Conservation (phyloP, 2,329 filamentous ascomycete species). For the Pezicula radicicola region DNA sequence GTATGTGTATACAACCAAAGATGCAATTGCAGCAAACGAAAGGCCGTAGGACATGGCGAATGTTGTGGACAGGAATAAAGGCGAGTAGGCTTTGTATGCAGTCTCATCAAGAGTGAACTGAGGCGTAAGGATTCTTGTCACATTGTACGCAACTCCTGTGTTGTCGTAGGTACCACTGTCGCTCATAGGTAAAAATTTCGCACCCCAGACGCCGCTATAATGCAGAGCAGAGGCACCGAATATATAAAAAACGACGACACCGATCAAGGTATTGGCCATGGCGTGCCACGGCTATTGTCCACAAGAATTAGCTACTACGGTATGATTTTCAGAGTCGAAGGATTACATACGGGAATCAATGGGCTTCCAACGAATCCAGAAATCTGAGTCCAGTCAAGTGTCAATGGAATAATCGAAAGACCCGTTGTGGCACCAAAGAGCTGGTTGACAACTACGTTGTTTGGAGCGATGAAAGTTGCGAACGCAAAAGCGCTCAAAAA, state of each 20-base stretch:
- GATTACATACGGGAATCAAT: slow-evolving; percentile 35
- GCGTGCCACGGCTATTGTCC: slow-evolving; percentile 70
- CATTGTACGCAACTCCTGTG: slow-evolving; percentile 61
- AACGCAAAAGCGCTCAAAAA: slow-evolving; percentile 70
- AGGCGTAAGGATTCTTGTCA: slow-evolving; percentile 56
- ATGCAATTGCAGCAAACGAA: slow-evolving; percentile 67
- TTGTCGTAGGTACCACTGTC: slow-evolving; percentile 72
- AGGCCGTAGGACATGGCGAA: slow-evolving; percentile 66
- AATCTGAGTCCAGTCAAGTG: slow-evolving; percentile 75
- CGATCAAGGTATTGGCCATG: slow-evolving; percentile 70
- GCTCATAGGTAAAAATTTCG: slow-evolving; percentile 64
- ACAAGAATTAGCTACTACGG: slow-evolving; percentile 39
- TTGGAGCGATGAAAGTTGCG: slow-evolving; percentile 67
- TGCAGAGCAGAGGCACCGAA: slow-evolving; percentile 58
- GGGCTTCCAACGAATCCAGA: slow-evolving; percentile 22
- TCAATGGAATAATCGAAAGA: slow-evolving; percentile 66
- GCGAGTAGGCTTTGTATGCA: slow-evolving; percentile 66
- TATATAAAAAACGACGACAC: slow-evolving; percentile 63
- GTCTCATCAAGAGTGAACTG: slow-evolving; percentile 60
- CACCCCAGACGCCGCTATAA: slow-evolving; percentile 64
- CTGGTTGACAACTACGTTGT: slow-evolving; percentile 68
- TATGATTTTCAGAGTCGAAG: too few relatives aligned
- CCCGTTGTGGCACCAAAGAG: slow-evolving; percentile 67
- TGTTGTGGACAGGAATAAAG: slow-evolving; percentile 67
- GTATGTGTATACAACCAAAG: slow-evolving; percentile 64